A percentile compares a stretch with the other conserved stretches of the same genome.
Evolutionary conservation across 1,284 basidiomycete species (phyloP).

Genomic region (Boletus holoroseus): DNA sequence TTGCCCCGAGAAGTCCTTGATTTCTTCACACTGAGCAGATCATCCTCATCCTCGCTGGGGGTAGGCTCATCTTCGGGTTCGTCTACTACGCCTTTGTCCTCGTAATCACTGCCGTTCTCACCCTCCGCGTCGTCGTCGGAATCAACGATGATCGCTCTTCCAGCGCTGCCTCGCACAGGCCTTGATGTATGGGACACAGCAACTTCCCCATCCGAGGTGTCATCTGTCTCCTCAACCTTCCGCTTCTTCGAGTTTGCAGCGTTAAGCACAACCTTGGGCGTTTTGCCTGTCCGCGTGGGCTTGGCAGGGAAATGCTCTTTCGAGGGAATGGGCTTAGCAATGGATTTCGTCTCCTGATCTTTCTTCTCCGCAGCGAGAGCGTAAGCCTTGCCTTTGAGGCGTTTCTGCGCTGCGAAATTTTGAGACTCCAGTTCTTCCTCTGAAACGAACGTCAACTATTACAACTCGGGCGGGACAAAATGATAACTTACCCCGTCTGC

Average conservation of each 20-base stretch:
- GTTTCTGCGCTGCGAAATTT: constrained; percentile 52
- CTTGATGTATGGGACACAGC: constrained; percentile 34
- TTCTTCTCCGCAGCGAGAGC: constrained; percentile 46
- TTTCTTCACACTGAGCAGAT: constrained; percentile 20
- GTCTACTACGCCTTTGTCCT: constrained; percentile 9
- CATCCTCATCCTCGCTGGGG: constrained; percentile 26
- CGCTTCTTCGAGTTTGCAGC: constrained; percentile 15
- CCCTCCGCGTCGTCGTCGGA: constrained; percentile 39
- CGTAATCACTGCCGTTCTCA: constrained; percentile 25
- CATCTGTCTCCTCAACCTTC: constrained; percentile 21
- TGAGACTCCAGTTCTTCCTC: constrained; percentile 46
- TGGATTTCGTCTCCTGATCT: constrained; percentile 20
- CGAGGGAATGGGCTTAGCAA: neutral
- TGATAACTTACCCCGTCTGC: constrained; percentile 48
- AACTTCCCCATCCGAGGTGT: constrained; percentile 35
- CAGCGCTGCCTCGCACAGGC: constrained; percentile 33
- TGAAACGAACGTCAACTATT: constrained; percentile 20
- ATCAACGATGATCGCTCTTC: constrained; percentile 39
- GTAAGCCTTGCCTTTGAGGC: constrained; percentile 69
- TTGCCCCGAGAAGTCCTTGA: constrained; percentile 23
- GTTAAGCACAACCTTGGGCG: constrained; percentile 51
- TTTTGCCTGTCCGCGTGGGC: constrained; percentile 39
- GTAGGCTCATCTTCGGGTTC: constrained; percentile 20
- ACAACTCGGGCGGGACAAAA: constrained; percentile 5
- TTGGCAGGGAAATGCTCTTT: constrained; percentile 28